A percentile compares a stretch with the other conserved stretches of the same genome.
Evolutionary conservation across 345 rosid species (phyloP).

Genomic region (Chamaenerion angustifolium): DNA sequence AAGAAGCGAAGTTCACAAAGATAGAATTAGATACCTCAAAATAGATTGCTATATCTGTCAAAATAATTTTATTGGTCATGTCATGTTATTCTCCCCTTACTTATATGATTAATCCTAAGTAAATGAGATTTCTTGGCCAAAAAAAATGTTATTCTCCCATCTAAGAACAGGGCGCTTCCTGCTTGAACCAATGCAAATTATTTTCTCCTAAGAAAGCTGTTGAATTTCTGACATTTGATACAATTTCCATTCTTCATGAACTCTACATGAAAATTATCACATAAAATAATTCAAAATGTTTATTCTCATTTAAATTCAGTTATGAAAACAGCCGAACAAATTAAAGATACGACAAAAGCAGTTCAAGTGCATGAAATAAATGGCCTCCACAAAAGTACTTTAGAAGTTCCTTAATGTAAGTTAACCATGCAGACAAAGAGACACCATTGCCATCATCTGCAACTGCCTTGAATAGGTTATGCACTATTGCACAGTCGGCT

Average conservation of each 20-base stretch:
- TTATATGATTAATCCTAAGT: too few relatives aligned
- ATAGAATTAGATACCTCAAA: constrained; percentile 49
- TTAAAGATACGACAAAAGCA: too few relatives aligned
- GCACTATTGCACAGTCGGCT: constrained; percentile 77
- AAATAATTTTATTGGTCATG: too few relatives aligned
- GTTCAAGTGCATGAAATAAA: neutral
- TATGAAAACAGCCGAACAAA: too few relatives aligned
- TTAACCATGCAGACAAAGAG: constrained; percentile 63
- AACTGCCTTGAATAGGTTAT: constrained; percentile 78
- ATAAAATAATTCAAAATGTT: too few relatives aligned
- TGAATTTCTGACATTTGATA: constrained; percentile 42
- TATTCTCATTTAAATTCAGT: too few relatives aligned
- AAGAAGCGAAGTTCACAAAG: neutral
- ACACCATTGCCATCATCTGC: constrained; percentile 51
- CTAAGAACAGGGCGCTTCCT: constrained; percentile 81
- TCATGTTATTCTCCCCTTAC: too few relatives aligned
- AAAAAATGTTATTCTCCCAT: constrained; percentile 89
- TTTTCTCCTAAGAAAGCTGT: constrained; percentile 42
- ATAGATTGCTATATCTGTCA: constrained; percentile 81
- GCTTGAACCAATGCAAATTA: constrained; percentile 71
- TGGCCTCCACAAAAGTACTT: constrained; percentile 29
- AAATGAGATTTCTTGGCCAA: too few relatives aligned
- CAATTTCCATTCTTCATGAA: constrained; percentile 63
- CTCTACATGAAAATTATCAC: constrained; percentile 39
- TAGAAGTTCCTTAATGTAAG: constrained; percentile 75